Evolutionary conservation across 371 early-diverging fungal species (phyloP), one percentile per base, ranked within the genome.

Genomic region (Mucor velutinosus): DNA sequence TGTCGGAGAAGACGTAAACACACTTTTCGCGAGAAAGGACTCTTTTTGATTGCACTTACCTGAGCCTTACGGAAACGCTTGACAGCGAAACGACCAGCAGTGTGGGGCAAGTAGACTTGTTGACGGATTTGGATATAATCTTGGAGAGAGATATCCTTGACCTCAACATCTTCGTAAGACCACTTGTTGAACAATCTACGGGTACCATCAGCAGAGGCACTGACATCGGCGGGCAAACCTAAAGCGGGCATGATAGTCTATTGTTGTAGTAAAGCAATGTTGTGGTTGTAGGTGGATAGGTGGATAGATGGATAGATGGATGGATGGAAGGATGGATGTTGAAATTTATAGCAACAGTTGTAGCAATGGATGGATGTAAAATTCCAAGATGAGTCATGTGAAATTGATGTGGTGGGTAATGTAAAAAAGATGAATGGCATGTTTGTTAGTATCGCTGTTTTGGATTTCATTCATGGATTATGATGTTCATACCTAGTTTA

Each of bases 11-110:
- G 70, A 60, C 61, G 56, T 65, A 65, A 59, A 69, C 65, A 64
- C 60, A 60, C 61, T 49, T 70, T 70, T 70, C 66, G 66, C 70
- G 59, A 70, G 25, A 23, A 14, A 5, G 23, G 2, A 1, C 0
- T 51, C n/a, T 29, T 45, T 17, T 41, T 1, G 1, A 47, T 1
- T 8, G 1, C 19, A 32, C 47, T 69, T 84, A 92, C 90, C 79
- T 94, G 97, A 72, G 97, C 97, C 93, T 99, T 99, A 82, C 98
- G 91, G 94, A 99, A 99, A 81, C 96, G 88, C 91, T 97, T 97
- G 84, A 91, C 84, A 79, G 97, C 96, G 87, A 95, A 98, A 81
- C 99, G 95, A 73, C 98, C 98, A 74, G 97, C 98, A 73, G 98
- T 96, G 94, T 99, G 99, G 75, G 98, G 97, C 76, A 97, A 86